These are phyloP conservation scores for Torulaspora indica DNA, from an alignment of 805 yeast genomes.

Conservation along the genomic window DNA sequence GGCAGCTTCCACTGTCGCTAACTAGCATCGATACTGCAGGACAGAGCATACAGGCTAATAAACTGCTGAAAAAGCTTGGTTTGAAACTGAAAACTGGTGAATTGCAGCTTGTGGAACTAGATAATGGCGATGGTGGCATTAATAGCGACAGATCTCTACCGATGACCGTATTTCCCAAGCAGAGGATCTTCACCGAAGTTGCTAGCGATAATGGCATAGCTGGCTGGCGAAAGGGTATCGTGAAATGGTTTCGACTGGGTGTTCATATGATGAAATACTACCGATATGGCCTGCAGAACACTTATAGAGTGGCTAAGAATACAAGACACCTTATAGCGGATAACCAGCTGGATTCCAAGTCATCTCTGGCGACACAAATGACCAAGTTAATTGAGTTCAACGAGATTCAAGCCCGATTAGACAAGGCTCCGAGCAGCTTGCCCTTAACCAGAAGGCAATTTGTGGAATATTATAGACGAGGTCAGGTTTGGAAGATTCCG, in stretches of 20 bases:
- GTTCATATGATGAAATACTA: constrained; percentile 49
- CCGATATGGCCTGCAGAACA: constrained; percentile 51
- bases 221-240: constrained; percentile 26
- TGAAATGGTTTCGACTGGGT: constrained; percentile 43
- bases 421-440: constrained; percentile 11
- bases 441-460: constrained; percentile 43
- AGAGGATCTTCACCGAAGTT: constrained; percentile 31
- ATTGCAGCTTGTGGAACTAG: constrained; percentile 4
- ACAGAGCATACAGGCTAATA: constrained; percentile 11
- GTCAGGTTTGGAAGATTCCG: constrained; percentile 48
- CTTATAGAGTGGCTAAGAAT: constrained; percentile 44
- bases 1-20: neutral
- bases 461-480: constrained; percentile 44
- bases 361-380: constrained; percentile 26
- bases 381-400: constrained; percentile 24
- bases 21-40: constrained; percentile 5
- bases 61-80: constrained; percentile 6
- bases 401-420: constrained; percentile 32
- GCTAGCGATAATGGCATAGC: constrained; percentile 20
- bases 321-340: constrained; percentile 30
- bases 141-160: constrained; percentile 36
- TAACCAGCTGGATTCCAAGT: constrained; percentile 19
- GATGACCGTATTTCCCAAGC: constrained; percentile 27
- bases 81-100: constrained; percentile 2
- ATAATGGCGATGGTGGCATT: constrained; percentile 9